Evolutionary conservation across 2,329 filamentous ascomycete genomes (phyloP).

Genomic region (Colletotrichum sp.): DNA sequence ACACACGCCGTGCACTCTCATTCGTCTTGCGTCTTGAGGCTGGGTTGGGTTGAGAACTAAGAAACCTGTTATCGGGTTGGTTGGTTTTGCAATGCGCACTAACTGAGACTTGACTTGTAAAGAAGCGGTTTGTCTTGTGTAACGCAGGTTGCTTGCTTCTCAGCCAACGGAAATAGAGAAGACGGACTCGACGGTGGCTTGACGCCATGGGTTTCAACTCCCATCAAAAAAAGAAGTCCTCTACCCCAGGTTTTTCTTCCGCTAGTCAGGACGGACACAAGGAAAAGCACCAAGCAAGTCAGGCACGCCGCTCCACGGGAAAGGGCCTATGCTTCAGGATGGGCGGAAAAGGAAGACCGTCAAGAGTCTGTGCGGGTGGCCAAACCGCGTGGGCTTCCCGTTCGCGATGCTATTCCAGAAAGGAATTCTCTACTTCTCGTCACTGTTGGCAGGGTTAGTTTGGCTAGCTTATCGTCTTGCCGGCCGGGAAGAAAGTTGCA

Average conservation of each 20-base stretch:
- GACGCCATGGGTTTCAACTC: conserved; percentile 7
- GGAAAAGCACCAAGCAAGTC: neutral
- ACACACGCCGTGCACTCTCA: neutral
- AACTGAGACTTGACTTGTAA: neutral
- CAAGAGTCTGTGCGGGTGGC: neutral
- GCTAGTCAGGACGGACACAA: neutral
- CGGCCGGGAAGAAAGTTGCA: neutral
- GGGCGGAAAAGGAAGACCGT: neutral
- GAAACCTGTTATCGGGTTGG: neutral
- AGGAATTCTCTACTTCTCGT: neutral
- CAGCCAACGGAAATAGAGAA: neutral
- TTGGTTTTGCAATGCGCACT: neutral
- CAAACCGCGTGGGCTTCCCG: neutral
- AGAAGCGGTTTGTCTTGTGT: neutral
- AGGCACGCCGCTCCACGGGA: neutral
- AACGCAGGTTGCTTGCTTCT: neutral
- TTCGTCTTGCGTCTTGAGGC: neutral
- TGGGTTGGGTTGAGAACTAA: neutral
- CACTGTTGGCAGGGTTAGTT: neutral
- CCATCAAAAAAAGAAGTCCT: neutral
- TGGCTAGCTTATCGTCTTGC: neutral
- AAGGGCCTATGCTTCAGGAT: neutral
- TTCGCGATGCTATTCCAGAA: neutral
- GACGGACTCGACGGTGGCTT: neutral
- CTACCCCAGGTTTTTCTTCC: neutral